Base-by-base conservation (phyloP, 2,329 filamentous ascomycete genomes). In the Colletotrichum sidae region DNA sequence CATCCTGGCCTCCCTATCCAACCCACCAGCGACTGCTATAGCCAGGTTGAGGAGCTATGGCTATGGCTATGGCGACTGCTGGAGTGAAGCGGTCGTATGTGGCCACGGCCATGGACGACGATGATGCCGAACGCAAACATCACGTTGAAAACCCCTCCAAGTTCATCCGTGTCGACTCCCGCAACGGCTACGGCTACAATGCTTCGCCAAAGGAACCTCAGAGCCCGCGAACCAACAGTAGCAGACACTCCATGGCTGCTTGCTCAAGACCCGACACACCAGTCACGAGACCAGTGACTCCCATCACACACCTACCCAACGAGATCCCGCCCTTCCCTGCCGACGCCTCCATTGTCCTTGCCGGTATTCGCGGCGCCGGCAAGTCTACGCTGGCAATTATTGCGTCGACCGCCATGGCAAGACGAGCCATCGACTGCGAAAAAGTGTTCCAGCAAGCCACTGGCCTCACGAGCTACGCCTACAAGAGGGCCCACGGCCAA, bases 301-400 rank as follows among this genome's bases (percentile, higher is more conserved):
- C 63, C 42, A 35, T 41, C 6, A 11, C 59, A n/a, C 60, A 68
- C 34, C 56, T 65, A 8, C 65, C 65, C 4, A 60, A 44, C 56
- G 56, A 65, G 25, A 50, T 60, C 38, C 67, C 67, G 6, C 42
- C 67, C 13, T 69, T 68, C 46, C 60, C 67, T 41, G 67, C 65
- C 44, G 84, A 91, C 79, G 88, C 90, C 2, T 93, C 92, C 1
- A 88, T 94, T 60, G 85, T 94, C 7, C 81, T 94, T 15, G 85
- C 92, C 25, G 92, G 92, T 2, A 88, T 93, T 60, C 87, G 90
- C 12, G 92, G 91, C 10, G 88, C 90, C 6, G 92, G 92, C 13
- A 94, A 94, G 75, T 91, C 90, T 2, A 93, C 90, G 2, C 80
- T 94, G 10, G 92, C 89, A 12, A 86, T 94, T 52, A 92, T 94